Evolutionary conservation across 208 protist genomes (phyloP).

Genomic region (Leishmania martiniquensis): DNA sequence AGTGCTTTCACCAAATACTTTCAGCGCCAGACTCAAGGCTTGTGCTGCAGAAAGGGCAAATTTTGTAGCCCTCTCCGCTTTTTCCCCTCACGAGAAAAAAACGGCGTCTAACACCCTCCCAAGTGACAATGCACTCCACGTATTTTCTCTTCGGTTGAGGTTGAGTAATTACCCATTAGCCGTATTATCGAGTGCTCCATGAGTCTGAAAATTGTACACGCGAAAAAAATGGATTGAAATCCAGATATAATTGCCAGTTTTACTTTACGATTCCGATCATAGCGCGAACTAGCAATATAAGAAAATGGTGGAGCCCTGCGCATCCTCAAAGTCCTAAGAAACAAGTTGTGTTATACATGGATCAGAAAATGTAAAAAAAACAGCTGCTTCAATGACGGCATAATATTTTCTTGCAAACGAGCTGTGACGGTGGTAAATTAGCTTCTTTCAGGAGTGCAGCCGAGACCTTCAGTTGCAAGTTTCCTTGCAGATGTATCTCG

Average conservation of each 20-base stretch:
- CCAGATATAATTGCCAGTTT: no score
- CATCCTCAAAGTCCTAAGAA: background rate
- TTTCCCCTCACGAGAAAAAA: no score
- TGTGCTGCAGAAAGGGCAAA: background rate
- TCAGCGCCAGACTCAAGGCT: background rate
- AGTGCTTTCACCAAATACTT: background rate
- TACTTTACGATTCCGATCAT: no score
- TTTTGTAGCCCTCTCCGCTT: background rate
- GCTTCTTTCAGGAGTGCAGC: conserved; percentile 40
- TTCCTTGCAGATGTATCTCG: conserved; percentile 68
- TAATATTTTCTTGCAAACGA: conserved; percentile 10
- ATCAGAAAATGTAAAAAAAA: background rate
- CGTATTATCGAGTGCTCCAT: background rate
- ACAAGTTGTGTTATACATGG: background rate
- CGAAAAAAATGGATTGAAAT: no score
- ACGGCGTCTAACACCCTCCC: no score
- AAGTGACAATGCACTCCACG: no score
- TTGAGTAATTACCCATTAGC: background rate
- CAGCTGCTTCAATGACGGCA: background rate
- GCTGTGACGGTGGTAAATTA: conserved; percentile 38
- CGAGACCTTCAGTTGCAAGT: conserved; percentile 35
- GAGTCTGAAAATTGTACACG: background rate
- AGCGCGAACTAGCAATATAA: no score
- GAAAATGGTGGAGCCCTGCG: background rate
- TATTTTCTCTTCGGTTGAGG: no score